Conservation (phyloP, 148 eudicot genomes). For the Salicornia ramosissima region DNA sequence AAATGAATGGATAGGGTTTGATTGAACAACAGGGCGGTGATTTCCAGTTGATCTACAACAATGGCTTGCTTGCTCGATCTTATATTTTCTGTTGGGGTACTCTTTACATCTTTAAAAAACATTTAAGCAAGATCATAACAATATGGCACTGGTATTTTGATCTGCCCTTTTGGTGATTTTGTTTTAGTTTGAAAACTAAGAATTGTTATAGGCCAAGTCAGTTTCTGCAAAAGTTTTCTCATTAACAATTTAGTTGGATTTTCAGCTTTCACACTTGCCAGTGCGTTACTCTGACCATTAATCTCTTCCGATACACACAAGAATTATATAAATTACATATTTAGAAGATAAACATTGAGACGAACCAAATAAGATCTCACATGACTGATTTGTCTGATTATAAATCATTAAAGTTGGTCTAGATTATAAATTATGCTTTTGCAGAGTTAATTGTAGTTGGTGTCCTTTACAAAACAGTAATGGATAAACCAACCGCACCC, state of each 20-base stretch:
- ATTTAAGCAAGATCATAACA: slow-evolving; percentile 69
- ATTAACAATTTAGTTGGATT: no score
- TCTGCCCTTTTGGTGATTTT: no score
- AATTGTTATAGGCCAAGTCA: not conserved
- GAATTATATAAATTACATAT: no score
- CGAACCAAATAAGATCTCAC: no score
- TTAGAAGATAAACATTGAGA: no score
- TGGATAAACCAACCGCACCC: slow-evolving; percentile 40
- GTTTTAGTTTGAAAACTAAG: not conserved
- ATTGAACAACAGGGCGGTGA: slow-evolving; percentile 34
- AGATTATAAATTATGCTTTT: no score
- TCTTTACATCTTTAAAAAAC: slow-evolving; percentile 57
- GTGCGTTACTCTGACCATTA: no score
- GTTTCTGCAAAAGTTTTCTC: not conserved
- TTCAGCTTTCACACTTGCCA: no score
- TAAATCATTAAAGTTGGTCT: not conserved
- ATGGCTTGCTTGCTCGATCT: slow-evolving; percentile 67
- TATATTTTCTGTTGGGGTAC: slow-evolving; percentile 65
- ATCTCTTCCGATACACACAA: no score
- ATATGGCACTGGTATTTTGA: slow-evolving; percentile 56
- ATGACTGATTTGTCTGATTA: not conserved
- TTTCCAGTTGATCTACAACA: slow-evolving; percentile 59
- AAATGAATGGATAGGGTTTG: slow-evolving; percentile 57
- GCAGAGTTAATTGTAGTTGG: slow-evolving; percentile 3
- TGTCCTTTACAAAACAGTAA: slow-evolving; percentile 12